phyloP scores from a whole-genome alignment of 805 yeast species.

The Ogataea glucozyma region DNA sequence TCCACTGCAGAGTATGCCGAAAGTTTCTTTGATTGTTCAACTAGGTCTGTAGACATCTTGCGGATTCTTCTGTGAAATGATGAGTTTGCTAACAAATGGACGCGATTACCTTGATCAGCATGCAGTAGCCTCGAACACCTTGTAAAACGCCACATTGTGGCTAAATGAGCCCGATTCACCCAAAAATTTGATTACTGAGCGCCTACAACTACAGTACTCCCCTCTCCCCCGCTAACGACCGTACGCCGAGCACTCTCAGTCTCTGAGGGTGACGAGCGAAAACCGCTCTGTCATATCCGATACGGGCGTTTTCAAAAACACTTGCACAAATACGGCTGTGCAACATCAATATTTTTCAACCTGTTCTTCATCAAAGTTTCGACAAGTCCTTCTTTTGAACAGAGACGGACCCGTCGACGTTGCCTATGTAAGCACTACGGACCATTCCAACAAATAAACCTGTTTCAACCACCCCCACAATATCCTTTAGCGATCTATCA shows the following conservation, averaged over 20 bases:
- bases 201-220: not conserved
- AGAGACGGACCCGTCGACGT: conserved; percentile 58
- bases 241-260: not conserved
- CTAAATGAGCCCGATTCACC: not conserved
- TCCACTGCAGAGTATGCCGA: conserved; percentile 95
- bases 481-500: conserved; percentile 62
- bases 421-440: conserved; percentile 84
- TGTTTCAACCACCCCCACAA: conserved; percentile 95
- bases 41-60: conserved; percentile 32
- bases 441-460: conserved; percentile 83
- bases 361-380: conserved; percentile 2
- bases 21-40: conserved; percentile 82
- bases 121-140: not conserved
- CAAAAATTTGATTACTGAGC: not conserved
- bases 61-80: not conserved
- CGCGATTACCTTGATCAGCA: not conserved
- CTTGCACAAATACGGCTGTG: not conserved
- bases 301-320: conserved; percentile 11
- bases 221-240: not conserved
- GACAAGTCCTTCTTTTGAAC: conserved; percentile 12
- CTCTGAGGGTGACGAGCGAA: not conserved
- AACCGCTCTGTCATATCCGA: conserved; percentile 14
- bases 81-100: not conserved
- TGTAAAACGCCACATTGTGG: not conserved
- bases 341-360: not conserved